Base-by-base conservation (phyloP, 2,329 filamentous ascomycete genomes). In the Fusarium sp. region DNA sequence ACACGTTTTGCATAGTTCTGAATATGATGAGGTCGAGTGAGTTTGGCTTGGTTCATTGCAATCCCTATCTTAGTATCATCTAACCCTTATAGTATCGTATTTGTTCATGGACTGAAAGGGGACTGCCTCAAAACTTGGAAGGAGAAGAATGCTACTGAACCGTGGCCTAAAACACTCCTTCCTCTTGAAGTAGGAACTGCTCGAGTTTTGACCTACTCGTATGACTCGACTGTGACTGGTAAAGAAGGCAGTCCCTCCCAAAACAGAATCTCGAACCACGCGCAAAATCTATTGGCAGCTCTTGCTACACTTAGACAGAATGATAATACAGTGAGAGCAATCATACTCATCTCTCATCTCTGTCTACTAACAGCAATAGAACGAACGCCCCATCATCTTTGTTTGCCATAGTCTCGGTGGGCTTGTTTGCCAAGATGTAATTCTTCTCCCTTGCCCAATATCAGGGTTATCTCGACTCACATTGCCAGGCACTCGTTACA, bases 361-460 rank as follows among this genome's bases (percentile, higher is more conserved):
- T 14, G 1, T 7, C 18, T 18, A 4, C 37, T 62, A 13, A 67
- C 13, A 23, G 2, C 0, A 1, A 2, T 23, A 71, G 69, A 49
- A 54, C 13, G 41, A 44, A 1, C 39, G 70, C 0, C 67, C 70
- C 1, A 71, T 73, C 2, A 58, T 73, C 3, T 73, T 73, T 11
- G 13, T 73, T 25, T 71, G 67, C 1, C 70, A 72, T 12, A 65
- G 69, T 19, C 42, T 72, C 2, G 69, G 69, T 0, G 69, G 69
- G 10, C 34, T 72, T 6, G 64, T 73, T 30, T 73, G 64, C 8
- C 59, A 73, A 44, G 70, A 73, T 59, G 70, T 72, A 62, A 25
- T 23, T 8, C 11, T 25, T 13, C 8, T 14, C 19, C 13, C 28
- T 30, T 30, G 28, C 12, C 28, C 6, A 30, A 30, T 30, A 7